Conservation (phyloP, 2,329 filamentous ascomycete species). For the Pseudopithomyces chartarum region DNA sequence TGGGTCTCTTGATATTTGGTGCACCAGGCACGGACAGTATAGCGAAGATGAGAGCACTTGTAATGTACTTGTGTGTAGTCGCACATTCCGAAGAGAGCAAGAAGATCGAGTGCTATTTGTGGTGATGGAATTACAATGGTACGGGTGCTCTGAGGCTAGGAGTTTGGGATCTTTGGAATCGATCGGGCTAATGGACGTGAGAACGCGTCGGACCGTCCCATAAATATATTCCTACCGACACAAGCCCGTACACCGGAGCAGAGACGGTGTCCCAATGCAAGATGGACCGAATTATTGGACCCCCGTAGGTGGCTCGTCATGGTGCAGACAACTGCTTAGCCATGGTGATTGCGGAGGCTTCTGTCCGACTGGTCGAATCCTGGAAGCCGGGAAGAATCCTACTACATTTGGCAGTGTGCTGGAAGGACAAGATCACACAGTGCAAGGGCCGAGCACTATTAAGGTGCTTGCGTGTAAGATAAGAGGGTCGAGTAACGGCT, state of each 20-base stretch:
- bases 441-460: conserved; percentile 28
- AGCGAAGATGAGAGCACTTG: conserved; percentile 60
- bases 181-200: conserved; percentile 12
- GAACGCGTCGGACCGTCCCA: conserved; percentile 19
- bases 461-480: conserved; percentile 35
- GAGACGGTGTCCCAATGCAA: conserved; percentile 15
- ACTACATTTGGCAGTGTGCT: conserved; percentile 21
- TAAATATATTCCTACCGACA: conserved; percentile 15
- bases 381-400: conserved; percentile 17
- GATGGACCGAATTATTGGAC: conserved; percentile 16
- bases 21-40: conserved; percentile 63
- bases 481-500: conserved; percentile 15
- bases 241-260: background rate
- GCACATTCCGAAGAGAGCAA: conserved; percentile 55
- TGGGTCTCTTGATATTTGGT: conserved; percentile 59
- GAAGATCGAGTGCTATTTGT: background rate
- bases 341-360: conserved; percentile 10
- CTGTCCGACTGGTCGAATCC: conserved; percentile 19
- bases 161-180: conserved; percentile 4
- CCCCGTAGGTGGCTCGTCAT: conserved; percentile 9
- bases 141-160: conserved; percentile 3
- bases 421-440: conserved; percentile 20
- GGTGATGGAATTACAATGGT: conserved; percentile 6
- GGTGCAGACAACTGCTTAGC: conserved; percentile 14
- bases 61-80: conserved; percentile 65